Evolutionary conservation across 2,329 filamentous ascomycete species (phyloP), one percentile per base, ranked within the genome.

Genomic region (Ambrosiella xylebori): DNA sequence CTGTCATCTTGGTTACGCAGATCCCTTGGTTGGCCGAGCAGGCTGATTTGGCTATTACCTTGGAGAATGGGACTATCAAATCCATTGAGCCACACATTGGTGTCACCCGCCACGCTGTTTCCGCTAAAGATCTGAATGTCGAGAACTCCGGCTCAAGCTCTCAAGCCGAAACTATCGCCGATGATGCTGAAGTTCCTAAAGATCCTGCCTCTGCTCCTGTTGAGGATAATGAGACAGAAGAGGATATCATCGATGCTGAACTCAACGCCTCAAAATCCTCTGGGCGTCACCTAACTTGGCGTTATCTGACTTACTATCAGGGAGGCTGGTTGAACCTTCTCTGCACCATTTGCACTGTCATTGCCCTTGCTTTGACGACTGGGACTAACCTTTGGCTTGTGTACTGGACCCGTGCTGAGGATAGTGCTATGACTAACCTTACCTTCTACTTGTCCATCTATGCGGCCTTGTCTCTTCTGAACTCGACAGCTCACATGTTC

Each of bases 1-100:
- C 79, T 1, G 71, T 75, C 1, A 73, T 82, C 5, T 68, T 82
- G 13, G 78, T 81, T 2, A 80, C 77, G 2, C 79, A 81, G 62
- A 65, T 77, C 44, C 75, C 73, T 1, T 78, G 75, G 75, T 72
- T 78, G 47, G 68, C 74, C 0, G 69, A 72, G 2, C 76, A 78
- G 63, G 74, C 75, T 7, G 76, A 78, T 59, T 65, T 76, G 9
- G 66, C 70, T 9, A 65, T 78, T 38, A 62, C 64, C 0, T 65
- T 79, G n/a, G 74, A 77, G 15, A 73, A 71, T 55, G 76, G 76
- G 4, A 65, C 63, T 7, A 62, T 77, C 37, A 67, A 70, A 45
- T 66, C 67, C 13, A 62, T 68, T 1, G 72, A 76, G 57, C 67
- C 69, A 47, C 74, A 77, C 38, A 66, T 77, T 40, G 75, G 73